Conservation (phyloP, 306 rosid genomes). For the Astragalus glycyphyllos region DNA sequence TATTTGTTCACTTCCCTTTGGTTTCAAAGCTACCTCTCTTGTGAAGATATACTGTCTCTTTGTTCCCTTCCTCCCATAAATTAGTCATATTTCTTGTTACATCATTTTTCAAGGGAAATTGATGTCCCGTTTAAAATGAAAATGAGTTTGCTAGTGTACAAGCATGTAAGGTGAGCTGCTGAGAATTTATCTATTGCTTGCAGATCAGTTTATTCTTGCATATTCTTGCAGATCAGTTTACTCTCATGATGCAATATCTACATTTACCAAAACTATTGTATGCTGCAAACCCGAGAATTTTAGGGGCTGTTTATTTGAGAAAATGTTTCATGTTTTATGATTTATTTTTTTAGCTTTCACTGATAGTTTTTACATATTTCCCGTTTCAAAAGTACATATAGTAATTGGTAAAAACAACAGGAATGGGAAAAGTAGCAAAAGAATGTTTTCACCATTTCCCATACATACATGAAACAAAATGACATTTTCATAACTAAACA, state of each 20-base stretch:
- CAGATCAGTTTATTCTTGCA: neutral
- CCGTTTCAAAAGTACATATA: neutral
- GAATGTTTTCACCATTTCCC: neutral
- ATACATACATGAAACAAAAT: neutral
- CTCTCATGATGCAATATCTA: slow-evolving; percentile 3
- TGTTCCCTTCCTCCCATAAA: neutral
- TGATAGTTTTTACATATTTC: neutral
- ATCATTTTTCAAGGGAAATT: neutral
- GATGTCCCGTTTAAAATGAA: slow-evolving; percentile 11
- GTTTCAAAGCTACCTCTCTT: slow-evolving; percentile 30
- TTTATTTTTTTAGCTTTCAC: neutral
- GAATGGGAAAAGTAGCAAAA: neutral
- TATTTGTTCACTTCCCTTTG: slow-evolving; percentile 21
- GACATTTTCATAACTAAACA: neutral
- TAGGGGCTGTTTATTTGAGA: neutral
- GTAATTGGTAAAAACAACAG: neutral
- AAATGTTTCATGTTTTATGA: neutral
- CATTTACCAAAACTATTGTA: neutral
- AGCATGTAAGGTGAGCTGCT: neutral
- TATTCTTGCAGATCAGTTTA: neutral
- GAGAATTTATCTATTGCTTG: slow-evolving; percentile 8
- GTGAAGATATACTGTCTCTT: slow-evolving; percentile 29
- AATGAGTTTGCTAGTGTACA: slow-evolving; percentile 6
- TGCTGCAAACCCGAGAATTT: slow-evolving; percentile 11
- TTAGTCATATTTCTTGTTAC: slow-evolving; percentile 12